Percentiles rank a stretch among this genome's conserved stretches.
Conservation (phyloP, 208 protist genomes). For the Crithidia fasciculata region DNA sequence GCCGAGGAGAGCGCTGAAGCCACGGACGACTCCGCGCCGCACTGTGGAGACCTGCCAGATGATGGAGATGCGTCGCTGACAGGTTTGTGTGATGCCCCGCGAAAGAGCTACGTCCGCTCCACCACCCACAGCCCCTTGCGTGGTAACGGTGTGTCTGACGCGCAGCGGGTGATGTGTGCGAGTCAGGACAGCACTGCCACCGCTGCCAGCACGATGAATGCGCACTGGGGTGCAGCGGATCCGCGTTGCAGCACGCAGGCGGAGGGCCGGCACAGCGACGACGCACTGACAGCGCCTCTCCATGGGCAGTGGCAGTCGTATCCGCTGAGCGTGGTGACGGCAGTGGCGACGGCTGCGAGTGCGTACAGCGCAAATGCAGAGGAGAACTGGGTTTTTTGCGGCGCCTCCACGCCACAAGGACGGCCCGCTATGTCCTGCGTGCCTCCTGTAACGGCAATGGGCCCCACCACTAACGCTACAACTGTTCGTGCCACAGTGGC, state of each 20-base stretch:
- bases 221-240: too few species aligned
- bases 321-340: too few species aligned
- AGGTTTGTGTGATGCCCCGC: constrained; percentile 43
- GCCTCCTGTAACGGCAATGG: too few species aligned
- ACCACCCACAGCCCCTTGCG: constrained; percentile 9
- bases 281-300: too few species aligned
- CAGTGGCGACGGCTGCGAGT: too few species aligned
- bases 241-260: too few species aligned
- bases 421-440: not conserved
- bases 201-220: too few species aligned
- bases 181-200: not conserved
- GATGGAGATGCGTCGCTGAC: constrained; percentile 3
- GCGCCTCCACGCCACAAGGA: constrained; percentile 6
- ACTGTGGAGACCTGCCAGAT: not conserved
- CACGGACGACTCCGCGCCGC: not conserved
- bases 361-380: too few species aligned
- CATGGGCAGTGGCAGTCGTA: not conserved
- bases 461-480: too few species aligned
- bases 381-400: not conserved
- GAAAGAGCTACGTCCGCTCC: constrained; percentile 48
- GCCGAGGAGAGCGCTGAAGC: constrained; percentile 12
- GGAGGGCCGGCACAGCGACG: too few species aligned
- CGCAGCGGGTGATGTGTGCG: not conserved
- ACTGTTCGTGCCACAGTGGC: not conserved
- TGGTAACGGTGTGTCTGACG: not conserved